Evolutionary conservation across 495 filamentous ascomycete genomes (phyloP).

Genomic region (Melanomma pulvis-pyrius): DNA sequence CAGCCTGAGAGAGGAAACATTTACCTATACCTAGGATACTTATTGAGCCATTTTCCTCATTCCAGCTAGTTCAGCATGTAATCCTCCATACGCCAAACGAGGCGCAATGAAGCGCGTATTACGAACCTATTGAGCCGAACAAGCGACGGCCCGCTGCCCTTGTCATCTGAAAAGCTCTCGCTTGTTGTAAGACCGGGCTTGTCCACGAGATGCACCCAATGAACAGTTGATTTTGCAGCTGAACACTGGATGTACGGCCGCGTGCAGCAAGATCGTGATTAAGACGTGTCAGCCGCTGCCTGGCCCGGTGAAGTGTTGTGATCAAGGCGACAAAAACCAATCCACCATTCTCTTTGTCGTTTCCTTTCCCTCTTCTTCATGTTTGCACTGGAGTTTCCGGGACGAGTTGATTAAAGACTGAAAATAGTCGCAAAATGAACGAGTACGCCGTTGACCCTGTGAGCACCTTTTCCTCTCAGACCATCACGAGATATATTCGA

Average conservation of each 20-base stretch:
- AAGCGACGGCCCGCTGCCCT: background rate
- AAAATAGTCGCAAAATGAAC: background rate
- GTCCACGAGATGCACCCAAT: slow-evolving; percentile 8
- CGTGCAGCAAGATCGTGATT: slow-evolving; percentile 12
- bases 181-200: background rate
- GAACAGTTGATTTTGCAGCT: background rate
- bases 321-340: background rate
- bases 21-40: too few species aligned
- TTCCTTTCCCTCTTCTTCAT: background rate
- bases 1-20: too few species aligned
- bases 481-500: too few species aligned
- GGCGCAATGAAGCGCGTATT: background rate
- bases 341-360: background rate
- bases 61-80: too few species aligned
- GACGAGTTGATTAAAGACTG: background rate
- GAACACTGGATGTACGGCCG: background rate
- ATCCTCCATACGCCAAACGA: too few species aligned
- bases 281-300: slow-evolving; percentile 12
- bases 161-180: background rate
- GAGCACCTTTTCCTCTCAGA: background rate
- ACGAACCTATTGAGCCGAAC: background rate
- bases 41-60: too few species aligned
- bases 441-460: background rate
- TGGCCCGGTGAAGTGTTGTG: slow-evolving; percentile 6
- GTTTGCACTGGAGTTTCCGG: background rate